Base-by-base conservation (phyloP, 176 grass and related monocot genomes). In the Phoenix roebelenii region DNA sequence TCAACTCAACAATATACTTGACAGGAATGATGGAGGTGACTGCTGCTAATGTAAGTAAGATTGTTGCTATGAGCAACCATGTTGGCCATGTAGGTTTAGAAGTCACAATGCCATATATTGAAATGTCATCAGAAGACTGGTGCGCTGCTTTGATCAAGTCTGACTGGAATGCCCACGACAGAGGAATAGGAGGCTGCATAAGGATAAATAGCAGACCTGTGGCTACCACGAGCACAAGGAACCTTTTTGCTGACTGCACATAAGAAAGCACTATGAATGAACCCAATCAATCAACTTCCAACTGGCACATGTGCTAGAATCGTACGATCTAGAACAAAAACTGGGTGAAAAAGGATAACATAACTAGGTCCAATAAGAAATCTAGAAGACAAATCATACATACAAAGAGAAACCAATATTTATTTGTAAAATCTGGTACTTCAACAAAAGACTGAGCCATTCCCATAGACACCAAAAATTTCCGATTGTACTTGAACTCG, bases 11-110 rank as follows among this genome's bases (percentile, higher is more conserved):
- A 73, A 98, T 79, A 69, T 92, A 98, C 76, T 98, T 98, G 54
- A 98, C 60, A 57, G 93, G 87, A 71, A 98, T 98, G 58, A 98
- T 85, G 63, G 84, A 89, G 35, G 87, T 92, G 67, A 92, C 66
- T 24, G 93, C 85, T 70, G 84, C 84, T 52, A 98, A 64, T 57
- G 93, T 92, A 64, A 98, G 87, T 60, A 92, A 72, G 54, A 89
- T 76, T 29, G 93, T 89, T 78, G 76, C 61, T 49, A 98, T 92
- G 26, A 98, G 84, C 76, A 98, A 30, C 87, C 93, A 98, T 49
- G 93, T 92, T 53, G 93, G 87, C 93, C 93, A 98, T 32, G 93
- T 89, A 49, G 93, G 88, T 50, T 78, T 84, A n/a, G 70, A 75
- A 70, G 78, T 67, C 24, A 80, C 65, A 77, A 88, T 85, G 51